Base-by-base conservation (phyloP, 352 stramenopile genomes). In the Peronosclerospora sorghi region DNA sequence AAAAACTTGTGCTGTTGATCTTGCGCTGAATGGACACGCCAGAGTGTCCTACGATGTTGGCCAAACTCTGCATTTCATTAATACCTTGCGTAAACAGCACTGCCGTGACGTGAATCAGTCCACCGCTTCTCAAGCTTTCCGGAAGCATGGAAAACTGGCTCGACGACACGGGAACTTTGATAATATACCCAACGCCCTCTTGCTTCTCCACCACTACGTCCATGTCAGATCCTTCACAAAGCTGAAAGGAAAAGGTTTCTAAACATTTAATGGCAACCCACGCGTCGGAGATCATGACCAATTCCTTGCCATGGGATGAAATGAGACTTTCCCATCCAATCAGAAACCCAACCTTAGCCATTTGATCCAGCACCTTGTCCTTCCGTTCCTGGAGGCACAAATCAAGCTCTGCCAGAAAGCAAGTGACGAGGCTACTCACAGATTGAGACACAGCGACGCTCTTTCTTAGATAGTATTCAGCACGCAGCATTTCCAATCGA, bases 291-390 rank as follows among this genome's bases (percentile, higher is more conserved):
- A 98, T 80, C 94, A 98, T 98, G 32, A 80, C 84, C 24, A 97
- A 50, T 48, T 98, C 94, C 50, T 97, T 96, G 19, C 91, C 93
- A 29, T 96, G 87, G 12, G 93, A 95, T 47, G 82, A 96, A 17
- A 98, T 84, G 2, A 98, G 68, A 27, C 87, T 95, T 62, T 98
- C 91, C 76, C 95, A 97, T 14, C 85, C 89, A 32, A 97, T 82
- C 7, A 96, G 50, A 42, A 95, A 95, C 0, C 82, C 82, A n/a
- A 86, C 61, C 17, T 52, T 50, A 0, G 66, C 70, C 43, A 87
- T 60, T 51, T 90, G 79, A 51, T 82, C 64, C 19, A 94, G 51
- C 29, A 85, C 75, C 14, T 66, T 59, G 0, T 55, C 35, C 44
- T 84, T 76, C 35, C 56, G 38, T 42, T 85, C 65, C 12, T 80